A percentile compares a stretch with the other conserved stretches of the same genome.
These are phyloP conservation scores for Metschnikowia sp. DNA, from an alignment of 805 yeast species.

Conservation along the genomic window DNA sequence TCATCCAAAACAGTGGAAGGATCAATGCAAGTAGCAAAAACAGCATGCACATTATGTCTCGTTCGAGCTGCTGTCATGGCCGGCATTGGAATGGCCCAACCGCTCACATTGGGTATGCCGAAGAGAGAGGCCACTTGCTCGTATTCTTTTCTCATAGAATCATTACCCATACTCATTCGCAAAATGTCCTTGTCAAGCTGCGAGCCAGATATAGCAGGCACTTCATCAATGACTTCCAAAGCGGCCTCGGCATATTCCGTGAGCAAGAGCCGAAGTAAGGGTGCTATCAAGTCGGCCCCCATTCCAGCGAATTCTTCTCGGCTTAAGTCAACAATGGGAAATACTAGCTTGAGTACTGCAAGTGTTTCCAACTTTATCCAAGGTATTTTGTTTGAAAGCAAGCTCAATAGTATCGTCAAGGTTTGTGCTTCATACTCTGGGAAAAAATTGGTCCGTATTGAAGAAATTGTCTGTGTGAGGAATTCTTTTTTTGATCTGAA, in stretches of 20 bases:
- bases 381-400: conserved; percentile 67
- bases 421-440: conserved; percentile 72
- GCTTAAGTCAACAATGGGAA: conserved; percentile 75
- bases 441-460: conserved; percentile 66
- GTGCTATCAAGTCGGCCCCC: conserved; percentile 94
- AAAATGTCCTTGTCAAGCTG: conserved; percentile 87
- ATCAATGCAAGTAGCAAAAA: conserved; percentile 76
- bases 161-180: conserved; percentile 86
- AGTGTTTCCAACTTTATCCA: conserved; percentile 84
- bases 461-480: conserved; percentile 70
- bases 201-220: conserved; percentile 81
- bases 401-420: conserved; percentile 71
- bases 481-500: conserved; percentile 92
- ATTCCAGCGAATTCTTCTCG: conserved; percentile 79
- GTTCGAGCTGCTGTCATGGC: conserved; percentile 85
- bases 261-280: conserved; percentile 70
- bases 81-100: conserved; percentile 98
- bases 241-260: conserved; percentile 91
- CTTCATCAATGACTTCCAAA: conserved; percentile 82
- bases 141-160: conserved; percentile 71
- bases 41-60: conserved; percentile 91
- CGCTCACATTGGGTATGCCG: conserved; percentile 92
- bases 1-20: conserved; percentile 29
- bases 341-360: conserved; percentile 66
- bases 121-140: conserved; percentile 85